phyloP scores from a whole-genome alignment of 2,329 filamentous ascomycete genomes.

The Talaromyces funiculosus region DNA sequence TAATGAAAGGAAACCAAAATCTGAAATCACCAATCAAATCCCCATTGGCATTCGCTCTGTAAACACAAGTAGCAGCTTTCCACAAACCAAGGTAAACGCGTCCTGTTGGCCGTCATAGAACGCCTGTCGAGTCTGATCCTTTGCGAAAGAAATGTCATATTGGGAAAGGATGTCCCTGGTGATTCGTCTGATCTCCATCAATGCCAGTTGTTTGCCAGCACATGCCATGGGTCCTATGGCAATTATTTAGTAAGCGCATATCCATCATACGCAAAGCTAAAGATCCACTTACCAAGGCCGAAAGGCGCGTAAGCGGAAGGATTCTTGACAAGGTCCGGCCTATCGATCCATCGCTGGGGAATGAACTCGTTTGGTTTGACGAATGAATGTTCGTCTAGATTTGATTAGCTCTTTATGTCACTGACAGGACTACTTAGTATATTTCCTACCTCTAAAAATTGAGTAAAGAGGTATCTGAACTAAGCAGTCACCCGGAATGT shows the following conservation, averaged over 20 bases:
- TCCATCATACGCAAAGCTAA: neutral
- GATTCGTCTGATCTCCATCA: slow-evolving; percentile 12
- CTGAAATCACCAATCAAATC: neutral
- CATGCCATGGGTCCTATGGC: slow-evolving; percentile 6
- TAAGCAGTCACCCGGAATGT: slow-evolving; percentile 17
- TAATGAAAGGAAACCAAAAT: neutral
- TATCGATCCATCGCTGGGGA: slow-evolving; percentile 11
- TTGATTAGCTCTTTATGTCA: neutral
- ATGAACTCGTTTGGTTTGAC: slow-evolving; percentile 9
- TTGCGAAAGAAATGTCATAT: slow-evolving; percentile 10
- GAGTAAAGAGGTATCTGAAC: slow-evolving; percentile 18
- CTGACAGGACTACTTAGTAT: neutral
- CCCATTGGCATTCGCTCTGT: neutral
- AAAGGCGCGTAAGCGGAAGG: slow-evolving; percentile 8
- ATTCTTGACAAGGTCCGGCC: slow-evolving; percentile 8
- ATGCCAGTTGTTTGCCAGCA: slow-evolving; percentile 10
- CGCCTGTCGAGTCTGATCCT: slow-evolving; percentile 11
- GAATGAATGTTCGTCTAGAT: slow-evolving; percentile 10
- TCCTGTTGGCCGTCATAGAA: slow-evolving; percentile 13
- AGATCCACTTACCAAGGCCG: slow-evolving; percentile 1
- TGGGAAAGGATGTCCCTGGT: slow-evolving; percentile 8
- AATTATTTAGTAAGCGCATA: neutral
- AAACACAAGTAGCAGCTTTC: slow-evolving; percentile 9
- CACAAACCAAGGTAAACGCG: slow-evolving; percentile 12
- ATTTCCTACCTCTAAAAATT: slow-evolving; percentile 17